These are phyloP conservation scores for Cephaloascus albidus DNA, from an alignment of 805 yeast species.

Conservation along the genomic window DNA sequence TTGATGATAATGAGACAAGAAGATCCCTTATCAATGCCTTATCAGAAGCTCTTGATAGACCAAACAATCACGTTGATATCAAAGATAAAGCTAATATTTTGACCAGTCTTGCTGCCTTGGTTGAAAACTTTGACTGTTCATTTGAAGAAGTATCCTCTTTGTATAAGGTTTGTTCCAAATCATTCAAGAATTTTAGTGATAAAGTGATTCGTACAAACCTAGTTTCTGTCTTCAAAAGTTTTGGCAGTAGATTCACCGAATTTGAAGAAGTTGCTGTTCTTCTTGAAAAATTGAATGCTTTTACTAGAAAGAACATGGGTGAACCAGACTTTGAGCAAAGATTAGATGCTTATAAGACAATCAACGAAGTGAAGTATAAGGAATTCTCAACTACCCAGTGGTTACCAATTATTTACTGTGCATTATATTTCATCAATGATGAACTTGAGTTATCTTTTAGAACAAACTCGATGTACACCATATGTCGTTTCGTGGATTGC, in stretches of 20 bases:
- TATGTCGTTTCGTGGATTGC: slow-evolving; percentile 60
- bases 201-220: slow-evolving; percentile 53
- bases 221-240: slow-evolving; percentile 45
- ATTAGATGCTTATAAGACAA: slow-evolving; percentile 51
- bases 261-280: slow-evolving; percentile 38
- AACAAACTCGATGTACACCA: slow-evolving; percentile 58
- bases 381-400: slow-evolving; percentile 50
- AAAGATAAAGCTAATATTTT: slow-evolving; percentile 49
- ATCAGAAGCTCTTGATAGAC: slow-evolving; percentile 50
- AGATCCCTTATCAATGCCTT: slow-evolving; percentile 46
- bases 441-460: slow-evolving; percentile 74
- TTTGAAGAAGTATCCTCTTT: slow-evolving; percentile 39
- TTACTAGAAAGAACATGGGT: slow-evolving; percentile 47
- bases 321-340: slow-evolving; percentile 77
- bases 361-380: slow-evolving; percentile 47
- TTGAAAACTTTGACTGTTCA: slow-evolving; percentile 42
- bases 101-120: slow-evolving; percentile 44
- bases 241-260: slow-evolving; percentile 43
- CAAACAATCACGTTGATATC: slow-evolving; percentile 38
- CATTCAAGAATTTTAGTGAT: slow-evolving; percentile 53
- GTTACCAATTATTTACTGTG: slow-evolving; percentile 66
- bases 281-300: slow-evolving; percentile 64
- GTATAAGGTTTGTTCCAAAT: slow-evolving; percentile 41
- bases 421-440: slow-evolving; percentile 66
- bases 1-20: slow-evolving; percentile 46